phyloP scores from a whole-genome alignment of 2,329 filamentous ascomycete genomes.

The Madurella mycetomatis region DNA sequence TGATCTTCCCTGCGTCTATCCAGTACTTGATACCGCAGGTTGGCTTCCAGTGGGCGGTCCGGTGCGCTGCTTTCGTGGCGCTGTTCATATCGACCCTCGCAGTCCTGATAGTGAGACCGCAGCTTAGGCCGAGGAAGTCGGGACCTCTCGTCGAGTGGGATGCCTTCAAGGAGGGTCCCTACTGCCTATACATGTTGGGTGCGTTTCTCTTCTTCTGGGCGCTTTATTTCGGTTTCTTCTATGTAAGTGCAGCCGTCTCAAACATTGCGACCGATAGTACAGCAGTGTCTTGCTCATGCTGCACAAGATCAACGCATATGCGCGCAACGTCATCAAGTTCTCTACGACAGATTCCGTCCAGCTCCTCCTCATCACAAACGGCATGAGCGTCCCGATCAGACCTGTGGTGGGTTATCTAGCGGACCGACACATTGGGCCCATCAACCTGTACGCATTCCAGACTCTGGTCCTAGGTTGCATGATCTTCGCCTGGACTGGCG shows the following conservation, averaged over 20 bases:
- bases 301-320: constrained; percentile 41
- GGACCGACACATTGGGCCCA: constrained; percentile 48
- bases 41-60: constrained; percentile 63
- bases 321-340: constrained; percentile 41
- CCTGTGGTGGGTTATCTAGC: constrained; percentile 52
- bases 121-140: constrained; percentile 40
- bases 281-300: not conserved
- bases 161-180: constrained; percentile 48
- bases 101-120: constrained; percentile 41
- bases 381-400: constrained; percentile 52
- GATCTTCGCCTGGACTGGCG: constrained; percentile 52
- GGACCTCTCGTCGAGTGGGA: constrained; percentile 47
- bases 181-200: constrained; percentile 37
- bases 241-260: constrained; percentile 30
- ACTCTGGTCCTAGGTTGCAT: constrained; percentile 45
- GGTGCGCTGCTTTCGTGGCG: constrained; percentile 57
- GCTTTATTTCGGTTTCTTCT: constrained; percentile 51
- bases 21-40: constrained; percentile 55
- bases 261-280: not conserved
- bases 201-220: constrained; percentile 43
- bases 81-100: constrained; percentile 41
- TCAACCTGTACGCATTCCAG: constrained; percentile 52
- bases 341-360: constrained; percentile 50
- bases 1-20: constrained; percentile 58
- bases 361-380: constrained; percentile 57